Percentiles rank a stretch among this genome's conserved stretches.
Evolutionary conservation across 352 stramenopile genomes (phyloP).

Genomic region (Thraustochytrium striatum): DNA sequence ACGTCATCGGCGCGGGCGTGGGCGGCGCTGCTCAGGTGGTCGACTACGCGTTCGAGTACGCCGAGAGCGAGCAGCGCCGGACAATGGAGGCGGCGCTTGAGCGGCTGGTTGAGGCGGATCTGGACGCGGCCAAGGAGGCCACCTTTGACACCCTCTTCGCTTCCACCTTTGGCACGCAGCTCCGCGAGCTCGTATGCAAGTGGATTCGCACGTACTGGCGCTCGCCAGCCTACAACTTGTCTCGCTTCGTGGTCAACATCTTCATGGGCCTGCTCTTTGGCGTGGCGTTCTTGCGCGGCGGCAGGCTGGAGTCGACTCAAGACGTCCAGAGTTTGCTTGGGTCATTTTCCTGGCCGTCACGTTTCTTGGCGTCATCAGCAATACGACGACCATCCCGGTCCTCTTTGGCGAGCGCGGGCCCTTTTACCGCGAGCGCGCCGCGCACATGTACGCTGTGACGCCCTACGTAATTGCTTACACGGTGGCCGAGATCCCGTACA

Average conservation of each 20-base stretch:
- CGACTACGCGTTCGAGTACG: conserved; percentile 61
- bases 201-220: conserved; percentile 54
- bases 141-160: conserved; percentile 57
- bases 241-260: conserved; percentile 57
- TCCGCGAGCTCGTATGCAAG: conserved; percentile 23
- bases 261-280: conserved; percentile 59
- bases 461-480: conserved; percentile 72
- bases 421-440: conserved; percentile 83
- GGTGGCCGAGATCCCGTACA: conserved; percentile 76
- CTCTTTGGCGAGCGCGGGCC: conserved; percentile 72
- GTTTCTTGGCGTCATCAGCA: conserved; percentile 70
- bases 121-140: not conserved
- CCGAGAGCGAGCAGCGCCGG: conserved; percentile 53
- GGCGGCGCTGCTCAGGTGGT: not conserved
- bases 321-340: conserved; percentile 64
- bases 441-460: conserved; percentile 76
- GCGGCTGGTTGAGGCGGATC: not conserved
- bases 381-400: conserved; percentile 67
- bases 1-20: conserved; percentile 57
- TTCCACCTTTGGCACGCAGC: conserved; percentile 51
- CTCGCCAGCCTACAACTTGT: conserved; percentile 55
- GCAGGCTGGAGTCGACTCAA: conserved; percentile 49
- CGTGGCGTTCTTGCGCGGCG: conserved; percentile 55
- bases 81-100: conserved; percentile 56
- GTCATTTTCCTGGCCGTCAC: conserved; percentile 76